Percentiles rank a stretch among this genome's conserved stretches.
phyloP scores from a whole-genome alignment of 148 eudicot genomes.

The Rhododendron ferrugineum region DNA sequence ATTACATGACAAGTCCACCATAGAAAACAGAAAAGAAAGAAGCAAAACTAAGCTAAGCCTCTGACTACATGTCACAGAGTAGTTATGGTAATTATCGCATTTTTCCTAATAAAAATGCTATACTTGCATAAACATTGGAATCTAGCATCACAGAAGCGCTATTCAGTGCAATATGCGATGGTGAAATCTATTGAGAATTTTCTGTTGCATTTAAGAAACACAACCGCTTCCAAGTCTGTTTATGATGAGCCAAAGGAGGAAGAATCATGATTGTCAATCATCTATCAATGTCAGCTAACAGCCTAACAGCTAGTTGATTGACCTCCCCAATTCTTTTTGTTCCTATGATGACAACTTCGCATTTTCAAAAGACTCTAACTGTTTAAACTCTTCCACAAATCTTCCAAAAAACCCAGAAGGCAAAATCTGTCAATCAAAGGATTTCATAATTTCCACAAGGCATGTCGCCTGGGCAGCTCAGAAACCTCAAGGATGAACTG shows the following conservation, averaged over 20 bases:
- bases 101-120: background rate
- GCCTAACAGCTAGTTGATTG: background rate
- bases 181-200: background rate
- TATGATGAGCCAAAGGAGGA: background rate
- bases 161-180: background rate
- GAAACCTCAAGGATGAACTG: background rate
- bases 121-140: background rate
- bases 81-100: background rate
- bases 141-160: background rate
- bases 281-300: background rate
- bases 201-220: background rate
- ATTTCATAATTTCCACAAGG: background rate
- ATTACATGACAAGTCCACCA: background rate
- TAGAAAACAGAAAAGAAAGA: background rate
- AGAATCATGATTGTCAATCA: background rate
- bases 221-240: background rate
- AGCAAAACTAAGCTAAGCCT: background rate
- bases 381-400: background rate
- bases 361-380: background rate
- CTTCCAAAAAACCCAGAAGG: background rate
- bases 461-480: background rate
- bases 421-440: background rate
- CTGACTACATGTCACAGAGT: background rate
- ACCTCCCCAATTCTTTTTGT: background rate
- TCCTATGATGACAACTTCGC: background rate